Evolutionary conservation across 1,284 basidiomycete genomes (phyloP).

Genomic region (Rhodofomes roseus): DNA sequence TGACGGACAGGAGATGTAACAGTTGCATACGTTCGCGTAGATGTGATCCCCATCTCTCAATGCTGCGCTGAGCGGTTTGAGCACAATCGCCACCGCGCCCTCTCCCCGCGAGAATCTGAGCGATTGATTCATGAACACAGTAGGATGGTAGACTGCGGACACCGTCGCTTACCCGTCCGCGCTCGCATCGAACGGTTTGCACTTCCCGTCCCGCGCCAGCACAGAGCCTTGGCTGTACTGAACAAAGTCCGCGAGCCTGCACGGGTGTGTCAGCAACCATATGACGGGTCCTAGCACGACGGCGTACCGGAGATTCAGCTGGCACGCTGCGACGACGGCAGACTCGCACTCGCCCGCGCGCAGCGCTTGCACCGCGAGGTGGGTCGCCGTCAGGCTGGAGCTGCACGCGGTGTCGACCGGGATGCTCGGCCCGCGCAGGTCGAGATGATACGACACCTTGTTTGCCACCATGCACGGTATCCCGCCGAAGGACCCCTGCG

Average conservation of each 20-base stretch:
- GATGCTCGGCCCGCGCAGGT: conserved; percentile 43
- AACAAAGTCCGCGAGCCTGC: conserved; percentile 17
- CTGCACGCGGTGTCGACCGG: conserved; percentile 49
- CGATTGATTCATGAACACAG: too few relatives aligned
- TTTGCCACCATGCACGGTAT: conserved; percentile 39
- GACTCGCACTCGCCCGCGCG: conserved; percentile 42
- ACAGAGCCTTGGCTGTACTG: conserved; percentile 34
- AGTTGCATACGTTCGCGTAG: too few relatives aligned
- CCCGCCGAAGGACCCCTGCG: conserved; percentile 32
- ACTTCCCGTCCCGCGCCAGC: conserved; percentile 42
- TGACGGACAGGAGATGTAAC: conserved; percentile 18
- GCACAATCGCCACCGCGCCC: conserved; percentile 21
- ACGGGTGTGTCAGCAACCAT: too few relatives aligned
- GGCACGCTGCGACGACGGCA: conserved; percentile 42
- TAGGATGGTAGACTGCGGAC: too few relatives aligned
- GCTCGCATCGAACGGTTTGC: conserved; percentile 44
- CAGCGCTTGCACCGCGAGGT: conserved; percentile 44
- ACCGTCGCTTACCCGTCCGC: conserved; percentile 49
- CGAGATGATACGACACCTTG: conserved; percentile 44
- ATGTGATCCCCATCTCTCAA: conserved; percentile 24
- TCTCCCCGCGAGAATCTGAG: conserved; percentile 23
- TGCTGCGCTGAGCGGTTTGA: conserved; percentile 24
- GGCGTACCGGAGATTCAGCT: conserved; percentile 29
- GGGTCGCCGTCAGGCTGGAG: conserved; percentile 41
- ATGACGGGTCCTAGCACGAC: too few relatives aligned